phyloP scores from a whole-genome alignment of 163 green algal species.

The Chloroidium sp. region DNA sequence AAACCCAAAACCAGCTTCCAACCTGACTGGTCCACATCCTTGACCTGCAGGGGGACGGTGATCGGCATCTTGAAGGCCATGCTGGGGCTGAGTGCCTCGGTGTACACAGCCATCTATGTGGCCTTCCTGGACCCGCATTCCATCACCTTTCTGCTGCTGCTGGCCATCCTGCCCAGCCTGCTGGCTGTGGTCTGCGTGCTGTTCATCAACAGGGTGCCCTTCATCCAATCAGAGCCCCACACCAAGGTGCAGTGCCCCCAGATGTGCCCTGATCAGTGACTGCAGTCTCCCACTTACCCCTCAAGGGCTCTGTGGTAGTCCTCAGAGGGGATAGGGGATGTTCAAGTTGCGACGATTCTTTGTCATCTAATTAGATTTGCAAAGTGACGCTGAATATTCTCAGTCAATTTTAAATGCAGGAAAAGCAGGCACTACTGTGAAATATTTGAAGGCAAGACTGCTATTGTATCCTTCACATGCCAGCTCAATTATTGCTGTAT shows the following conservation, averaged over 20 bases:
- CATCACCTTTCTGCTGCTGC: constrained; percentile 28
- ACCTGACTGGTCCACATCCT: not conserved
- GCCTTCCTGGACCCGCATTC: constrained; percentile 23
- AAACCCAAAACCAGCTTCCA: not conserved
- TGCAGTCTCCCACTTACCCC: not conserved
- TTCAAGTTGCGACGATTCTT: too few relatives aligned
- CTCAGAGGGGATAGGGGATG: too few relatives aligned
- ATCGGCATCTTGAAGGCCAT: constrained; percentile 45
- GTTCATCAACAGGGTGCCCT: constrained; percentile 35
- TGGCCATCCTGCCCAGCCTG: constrained; percentile 20
- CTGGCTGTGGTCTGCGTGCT: constrained; percentile 15
- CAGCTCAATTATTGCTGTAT: too few relatives aligned
- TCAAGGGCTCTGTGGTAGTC: too few relatives aligned
- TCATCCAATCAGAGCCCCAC: constrained; percentile 21
- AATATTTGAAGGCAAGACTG: too few relatives aligned
- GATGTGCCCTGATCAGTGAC: not conserved
- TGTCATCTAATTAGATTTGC: too few relatives aligned
- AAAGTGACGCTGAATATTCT: too few relatives aligned
- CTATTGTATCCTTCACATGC: too few relatives aligned
- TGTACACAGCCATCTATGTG: constrained; percentile 28
- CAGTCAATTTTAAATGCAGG: too few relatives aligned
- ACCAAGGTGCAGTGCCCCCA: constrained; percentile 9
- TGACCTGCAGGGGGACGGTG: constrained; percentile 29
- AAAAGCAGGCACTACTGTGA: too few relatives aligned
- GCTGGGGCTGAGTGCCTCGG: constrained; percentile 13